These are phyloP conservation scores for Earliella scabrosa DNA, from an alignment of 1,284 basidiomycete species.

Conservation along the genomic window DNA sequence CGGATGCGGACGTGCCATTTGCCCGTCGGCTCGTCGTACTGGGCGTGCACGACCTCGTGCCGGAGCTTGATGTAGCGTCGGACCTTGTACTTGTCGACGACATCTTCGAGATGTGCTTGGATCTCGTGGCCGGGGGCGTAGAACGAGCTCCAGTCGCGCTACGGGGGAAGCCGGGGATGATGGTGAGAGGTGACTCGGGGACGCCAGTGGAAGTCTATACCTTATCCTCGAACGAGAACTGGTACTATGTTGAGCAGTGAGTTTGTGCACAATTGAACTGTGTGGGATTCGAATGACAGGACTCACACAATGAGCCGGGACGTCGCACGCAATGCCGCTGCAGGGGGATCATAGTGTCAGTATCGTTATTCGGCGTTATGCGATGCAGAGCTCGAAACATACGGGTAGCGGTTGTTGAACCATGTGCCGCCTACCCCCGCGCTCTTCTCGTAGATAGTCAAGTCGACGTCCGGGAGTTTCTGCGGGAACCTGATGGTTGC, in stretches of 20 bases:
- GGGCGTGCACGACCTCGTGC: slow-evolving; percentile 54
- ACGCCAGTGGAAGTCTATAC: slow-evolving; percentile 23
- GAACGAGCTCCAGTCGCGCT: slow-evolving; percentile 63
- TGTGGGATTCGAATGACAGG: too few species aligned
- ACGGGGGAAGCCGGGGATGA: too few species aligned
- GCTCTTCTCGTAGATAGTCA: slow-evolving; percentile 64
- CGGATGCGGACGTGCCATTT: slow-evolving; percentile 59
- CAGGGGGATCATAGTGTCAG: too few species aligned
- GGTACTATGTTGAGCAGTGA: slow-evolving; percentile 45
- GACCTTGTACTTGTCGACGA: slow-evolving; percentile 63
- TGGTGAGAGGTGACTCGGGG: too few species aligned
- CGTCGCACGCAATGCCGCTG: slow-evolving; percentile 57
- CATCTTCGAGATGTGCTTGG: slow-evolving; percentile 50
- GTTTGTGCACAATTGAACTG: neutral
- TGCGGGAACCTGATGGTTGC: slow-evolving; percentile 60
- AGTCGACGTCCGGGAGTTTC: slow-evolving; percentile 53
- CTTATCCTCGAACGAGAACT: slow-evolving; percentile 60
- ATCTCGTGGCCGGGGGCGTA: slow-evolving; percentile 64
- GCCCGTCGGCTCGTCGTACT: slow-evolving; percentile 51
- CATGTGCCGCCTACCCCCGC: slow-evolving; percentile 64
- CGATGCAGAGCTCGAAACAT: neutral
- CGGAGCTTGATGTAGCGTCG: slow-evolving; percentile 54
- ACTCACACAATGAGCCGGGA: slow-evolving; percentile 55
- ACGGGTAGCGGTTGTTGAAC: slow-evolving; percentile 46
- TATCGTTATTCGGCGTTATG: too few species aligned